These are phyloP conservation scores for Fusarium paranaense DNA, from an alignment of 2,329 filamentous ascomycete species.

Conservation along the genomic window DNA sequence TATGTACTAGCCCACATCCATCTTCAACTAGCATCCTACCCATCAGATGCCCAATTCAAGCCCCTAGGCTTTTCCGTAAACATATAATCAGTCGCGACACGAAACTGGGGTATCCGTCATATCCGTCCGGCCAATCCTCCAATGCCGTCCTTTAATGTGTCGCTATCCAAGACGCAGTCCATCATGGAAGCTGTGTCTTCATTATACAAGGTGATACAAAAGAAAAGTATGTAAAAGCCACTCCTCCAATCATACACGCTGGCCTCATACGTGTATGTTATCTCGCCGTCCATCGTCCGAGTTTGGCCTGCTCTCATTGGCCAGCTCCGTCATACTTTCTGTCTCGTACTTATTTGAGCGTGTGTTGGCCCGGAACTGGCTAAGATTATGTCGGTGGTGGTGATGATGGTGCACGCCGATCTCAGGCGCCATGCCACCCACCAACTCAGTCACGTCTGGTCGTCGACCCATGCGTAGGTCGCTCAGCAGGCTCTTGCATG, in stretches of 20 bases:
- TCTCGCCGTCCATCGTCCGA: conserved; percentile 49
- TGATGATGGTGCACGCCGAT: conserved; percentile 15
- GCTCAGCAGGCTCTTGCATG: conserved; percentile 63
- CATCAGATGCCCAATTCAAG: background rate
- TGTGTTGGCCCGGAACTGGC: conserved; percentile 49
- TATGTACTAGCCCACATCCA: background rate
- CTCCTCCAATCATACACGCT: background rate
- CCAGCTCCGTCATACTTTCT: conserved; percentile 65
- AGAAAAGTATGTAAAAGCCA: conserved; percentile 14
- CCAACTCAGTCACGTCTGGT: conserved; percentile 51
- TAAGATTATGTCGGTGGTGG: conserved; percentile 37
- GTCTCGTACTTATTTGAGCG: conserved; percentile 55
- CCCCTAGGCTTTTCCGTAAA: conserved; percentile 4
- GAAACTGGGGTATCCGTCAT: conserved; percentile 34
- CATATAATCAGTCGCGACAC: conserved; percentile 9
- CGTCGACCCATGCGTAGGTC: conserved; percentile 50
- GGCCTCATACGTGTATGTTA: conserved; percentile 18
- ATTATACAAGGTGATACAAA: conserved; percentile 21
- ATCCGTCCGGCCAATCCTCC: background rate
- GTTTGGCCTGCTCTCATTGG: conserved; percentile 50
- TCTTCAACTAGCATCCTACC: background rate
- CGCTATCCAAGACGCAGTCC: conserved; percentile 8
- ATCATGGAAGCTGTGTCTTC: conserved; percentile 23
- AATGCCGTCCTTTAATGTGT: background rate
- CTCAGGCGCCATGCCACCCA: conserved; percentile 39